Percentiles rank a stretch among this genome's conserved stretches.
phyloP scores from a whole-genome alignment of 208 protist genomes.

The Wallacemonas sp. region DNA sequence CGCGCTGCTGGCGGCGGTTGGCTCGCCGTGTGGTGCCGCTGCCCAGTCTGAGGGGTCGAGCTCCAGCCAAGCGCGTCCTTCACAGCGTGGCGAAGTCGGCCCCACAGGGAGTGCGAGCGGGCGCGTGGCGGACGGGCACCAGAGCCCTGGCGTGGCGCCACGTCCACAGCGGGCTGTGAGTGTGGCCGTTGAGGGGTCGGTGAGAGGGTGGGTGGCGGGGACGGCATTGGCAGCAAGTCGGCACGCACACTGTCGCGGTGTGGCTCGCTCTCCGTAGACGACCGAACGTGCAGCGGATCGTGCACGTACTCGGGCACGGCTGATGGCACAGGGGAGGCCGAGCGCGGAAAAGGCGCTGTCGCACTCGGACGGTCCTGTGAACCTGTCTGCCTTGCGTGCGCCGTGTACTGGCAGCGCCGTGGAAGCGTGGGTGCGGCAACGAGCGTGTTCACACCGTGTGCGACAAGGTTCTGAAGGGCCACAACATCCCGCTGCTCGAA shows the following conservation, averaged over 20 bases:
- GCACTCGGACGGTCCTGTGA: no score
- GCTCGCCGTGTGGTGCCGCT: background rate
- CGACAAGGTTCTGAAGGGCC: conserved; percentile 53
- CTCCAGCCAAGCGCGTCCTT: background rate
- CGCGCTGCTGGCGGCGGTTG: background rate
- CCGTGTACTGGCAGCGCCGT: background rate
- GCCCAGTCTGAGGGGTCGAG: background rate
- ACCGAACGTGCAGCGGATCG: no score
- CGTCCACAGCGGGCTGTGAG: conserved; percentile 21
- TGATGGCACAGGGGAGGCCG: no score
- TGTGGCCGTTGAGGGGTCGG: background rate
- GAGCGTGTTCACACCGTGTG: conserved; percentile 50
- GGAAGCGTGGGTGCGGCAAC: conserved; percentile 5
- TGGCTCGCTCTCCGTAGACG: no score
- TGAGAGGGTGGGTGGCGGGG: no score
- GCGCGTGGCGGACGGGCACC: no score
- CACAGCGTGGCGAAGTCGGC: conserved; percentile 1
- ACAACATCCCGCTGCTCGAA: conserved; percentile 35
- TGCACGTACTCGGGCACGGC: no score
- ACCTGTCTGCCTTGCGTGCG: background rate
- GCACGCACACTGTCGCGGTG: no score
- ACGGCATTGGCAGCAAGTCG: no score
- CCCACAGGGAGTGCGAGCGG: conserved; percentile 1
- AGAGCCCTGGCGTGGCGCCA: no score
- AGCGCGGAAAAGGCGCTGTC: no score